Evolutionary conservation across 2,329 filamentous ascomycete species (phyloP), one percentile per base, ranked within the genome.

Genomic region (Anisogramma anomala): DNA sequence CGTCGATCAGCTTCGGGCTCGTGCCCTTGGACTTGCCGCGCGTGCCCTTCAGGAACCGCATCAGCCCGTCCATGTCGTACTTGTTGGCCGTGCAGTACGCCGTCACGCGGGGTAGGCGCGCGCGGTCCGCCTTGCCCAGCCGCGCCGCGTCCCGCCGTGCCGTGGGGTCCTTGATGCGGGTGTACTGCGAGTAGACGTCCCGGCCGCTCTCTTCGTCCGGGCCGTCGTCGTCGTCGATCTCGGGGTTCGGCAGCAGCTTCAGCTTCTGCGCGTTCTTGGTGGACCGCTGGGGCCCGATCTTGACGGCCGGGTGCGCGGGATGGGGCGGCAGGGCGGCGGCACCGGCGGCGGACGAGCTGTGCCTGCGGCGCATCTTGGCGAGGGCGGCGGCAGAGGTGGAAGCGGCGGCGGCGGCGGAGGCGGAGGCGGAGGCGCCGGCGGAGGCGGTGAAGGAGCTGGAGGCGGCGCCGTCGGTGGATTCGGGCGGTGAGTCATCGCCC

Each of bases 101-200:
- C 28, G 91, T 96, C 11, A 98, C 91, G 48, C 91, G 72, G 4
- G 91, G 91, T 42, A 98, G 64, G 48, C 81, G 74, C 49, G 86
- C 82, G 42, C 91, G 75, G 59, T 98, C 91, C 28, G 89, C 88
- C 61, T 96, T 98, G 27, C 91, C 91, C 30, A 98, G 63, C 42
- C 88, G 72, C 20, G 91, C 91, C 13, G 91, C 91, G 68, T 96
- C 89, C 53, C 91, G 76, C 47, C 91, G 72, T 7, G 91, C 91
- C 0, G 82, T 94, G 1, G 89, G 88, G 56, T 98, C 91, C 60
- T 96, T 96, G 64, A 98, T 98, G 33, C 91, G 76, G 7, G 89
- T 94, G 59, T 95, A 96, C 60, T 98, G 91, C 19, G 88, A 89
- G 64, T 98, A 98, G 23, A 98, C 91, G 58, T 98, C 91, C 49